phyloP scores from a whole-genome alignment of 768 basidiomycete species.

The Lentinula boryana region DNA sequence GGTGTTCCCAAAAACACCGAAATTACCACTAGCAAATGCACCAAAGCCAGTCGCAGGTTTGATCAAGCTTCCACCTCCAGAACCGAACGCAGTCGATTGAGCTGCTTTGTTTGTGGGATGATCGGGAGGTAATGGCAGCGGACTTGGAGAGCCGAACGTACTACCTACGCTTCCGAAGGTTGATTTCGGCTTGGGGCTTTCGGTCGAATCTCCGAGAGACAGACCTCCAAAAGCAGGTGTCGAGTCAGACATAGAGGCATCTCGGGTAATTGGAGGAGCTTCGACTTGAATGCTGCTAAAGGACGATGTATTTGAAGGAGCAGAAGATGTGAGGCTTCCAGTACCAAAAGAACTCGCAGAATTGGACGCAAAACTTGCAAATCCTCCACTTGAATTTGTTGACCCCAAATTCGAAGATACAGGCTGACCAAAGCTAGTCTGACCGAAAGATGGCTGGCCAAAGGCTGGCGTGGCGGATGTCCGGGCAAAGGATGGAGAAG shows the following conservation, averaged over 20 bases:
- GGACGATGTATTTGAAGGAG: slow-evolving; percentile 5
- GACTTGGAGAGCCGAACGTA: slow-evolving; percentile 24
- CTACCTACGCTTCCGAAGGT: slow-evolving; percentile 16
- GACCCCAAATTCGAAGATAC: slow-evolving; percentile 4
- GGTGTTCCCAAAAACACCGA: slow-evolving; percentile 26
- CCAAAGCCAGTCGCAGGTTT: slow-evolving; percentile 31
- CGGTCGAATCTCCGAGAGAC: slow-evolving; percentile 24
- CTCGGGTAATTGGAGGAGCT: slow-evolving; percentile 31
- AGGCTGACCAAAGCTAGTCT: slow-evolving; percentile 19
- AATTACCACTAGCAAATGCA: slow-evolving; percentile 12
- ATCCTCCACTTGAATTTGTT: slow-evolving; percentile 12
- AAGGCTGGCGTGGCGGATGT: slow-evolving; percentile 12
- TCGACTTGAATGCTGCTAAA: slow-evolving; percentile 11
- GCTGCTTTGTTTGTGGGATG: slow-evolving; percentile 16
- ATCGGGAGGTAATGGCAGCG: slow-evolving; percentile 16
- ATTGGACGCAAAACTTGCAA: slow-evolving; percentile 19
- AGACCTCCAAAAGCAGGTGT: slow-evolving; percentile 31
- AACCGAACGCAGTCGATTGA: slow-evolving; percentile 11
- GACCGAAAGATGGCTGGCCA: slow-evolving; percentile 26
- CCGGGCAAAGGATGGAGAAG: slow-evolving; percentile 14
- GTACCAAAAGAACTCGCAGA: slow-evolving; percentile 8
- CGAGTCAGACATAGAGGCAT: slow-evolving; percentile 38
- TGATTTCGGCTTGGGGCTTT: slow-evolving; percentile 21
- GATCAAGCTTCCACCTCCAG: slow-evolving; percentile 13
- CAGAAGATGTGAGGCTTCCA: slow-evolving; percentile 16